phyloP scores from a whole-genome alignment of 2,329 filamentous ascomycete genomes.

The Thelonectria rubi region DNA sequence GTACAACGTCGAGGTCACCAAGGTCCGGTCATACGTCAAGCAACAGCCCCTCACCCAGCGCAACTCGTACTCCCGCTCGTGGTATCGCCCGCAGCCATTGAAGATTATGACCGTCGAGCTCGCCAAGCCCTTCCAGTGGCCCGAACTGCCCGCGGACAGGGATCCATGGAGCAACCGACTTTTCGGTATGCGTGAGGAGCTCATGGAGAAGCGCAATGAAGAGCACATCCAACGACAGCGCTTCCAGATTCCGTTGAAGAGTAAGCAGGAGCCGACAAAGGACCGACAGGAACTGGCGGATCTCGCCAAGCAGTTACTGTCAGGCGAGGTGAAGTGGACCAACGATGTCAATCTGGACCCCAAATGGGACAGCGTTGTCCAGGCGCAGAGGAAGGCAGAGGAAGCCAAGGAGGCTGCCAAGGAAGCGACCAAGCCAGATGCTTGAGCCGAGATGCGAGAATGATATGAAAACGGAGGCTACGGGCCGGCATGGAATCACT shows the following conservation, averaged over 20 bases:
- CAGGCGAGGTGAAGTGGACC: constrained; percentile 69
- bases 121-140: constrained; percentile 88
- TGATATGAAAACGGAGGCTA: constrained; percentile 22
- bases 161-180: constrained; percentile 71
- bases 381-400: constrained; percentile 33
- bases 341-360: constrained; percentile 57
- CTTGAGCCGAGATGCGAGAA: constrained; percentile 20
- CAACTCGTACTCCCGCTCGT: constrained; percentile 59
- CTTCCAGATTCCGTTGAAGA: constrained; percentile 50
- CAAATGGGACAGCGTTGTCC: constrained; percentile 54
- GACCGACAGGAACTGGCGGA: constrained; percentile 63
- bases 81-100: constrained; percentile 74
- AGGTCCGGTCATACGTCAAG: constrained; percentile 81
- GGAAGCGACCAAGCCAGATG: constrained; percentile 39
- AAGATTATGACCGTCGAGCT: constrained; percentile 98
- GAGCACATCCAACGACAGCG: constrained; percentile 46
- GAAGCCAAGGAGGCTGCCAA: constrained; percentile 35
- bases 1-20: constrained; percentile 78
- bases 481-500: constrained; percentile 23
- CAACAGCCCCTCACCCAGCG: constrained; percentile 65
- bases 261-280: constrained; percentile 53
- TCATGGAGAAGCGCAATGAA: constrained; percentile 53
- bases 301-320: constrained; percentile 70
- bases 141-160: constrained; percentile 70
- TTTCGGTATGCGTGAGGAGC: constrained; percentile 61